Conservation (phyloP, 257 asterid genomes). For the Penstemon eatonii region DNA sequence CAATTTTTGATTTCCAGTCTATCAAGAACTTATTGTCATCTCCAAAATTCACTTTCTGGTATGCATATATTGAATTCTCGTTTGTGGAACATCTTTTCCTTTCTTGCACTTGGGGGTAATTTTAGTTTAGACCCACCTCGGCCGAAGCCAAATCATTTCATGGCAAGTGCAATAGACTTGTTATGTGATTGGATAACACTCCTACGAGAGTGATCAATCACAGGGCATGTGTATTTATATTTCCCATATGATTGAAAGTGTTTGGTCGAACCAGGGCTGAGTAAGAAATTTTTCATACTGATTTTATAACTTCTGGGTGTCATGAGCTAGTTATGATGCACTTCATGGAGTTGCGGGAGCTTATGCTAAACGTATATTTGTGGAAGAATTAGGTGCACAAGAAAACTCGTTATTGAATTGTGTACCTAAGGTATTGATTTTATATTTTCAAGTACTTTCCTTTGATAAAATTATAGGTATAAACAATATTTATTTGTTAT, state of each 20-base stretch:
- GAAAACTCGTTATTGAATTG: constrained; percentile 86
- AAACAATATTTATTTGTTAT: constrained; percentile 16
- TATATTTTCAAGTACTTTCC: neutral
- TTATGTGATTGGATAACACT: no score
- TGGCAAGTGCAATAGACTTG: no score
- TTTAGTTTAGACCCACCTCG: no score
- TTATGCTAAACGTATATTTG: constrained; percentile 89
- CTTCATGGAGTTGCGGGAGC: constrained; percentile 99
- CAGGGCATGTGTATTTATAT: no score
- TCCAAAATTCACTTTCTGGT: constrained; percentile 90
- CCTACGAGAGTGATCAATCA: no score
- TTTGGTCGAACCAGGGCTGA: no score
- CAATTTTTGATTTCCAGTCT: constrained; percentile 87
- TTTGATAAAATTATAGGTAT: constrained; percentile 15
- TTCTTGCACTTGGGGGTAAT: neutral
- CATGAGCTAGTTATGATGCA: constrained; percentile 71
- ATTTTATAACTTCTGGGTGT: constrained; percentile 13
- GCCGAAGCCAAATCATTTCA: no score
- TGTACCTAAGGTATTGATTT: constrained; percentile 75
- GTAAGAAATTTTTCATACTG: neutral
- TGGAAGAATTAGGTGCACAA: constrained; percentile 87
- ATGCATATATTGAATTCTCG: constrained; percentile 29
- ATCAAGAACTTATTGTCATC: constrained; percentile 76
- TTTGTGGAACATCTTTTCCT: constrained; percentile 14
- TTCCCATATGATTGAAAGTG: no score